phyloP scores from a whole-genome alignment of 805 yeast species.

The Debaryomyces maramus region DNA sequence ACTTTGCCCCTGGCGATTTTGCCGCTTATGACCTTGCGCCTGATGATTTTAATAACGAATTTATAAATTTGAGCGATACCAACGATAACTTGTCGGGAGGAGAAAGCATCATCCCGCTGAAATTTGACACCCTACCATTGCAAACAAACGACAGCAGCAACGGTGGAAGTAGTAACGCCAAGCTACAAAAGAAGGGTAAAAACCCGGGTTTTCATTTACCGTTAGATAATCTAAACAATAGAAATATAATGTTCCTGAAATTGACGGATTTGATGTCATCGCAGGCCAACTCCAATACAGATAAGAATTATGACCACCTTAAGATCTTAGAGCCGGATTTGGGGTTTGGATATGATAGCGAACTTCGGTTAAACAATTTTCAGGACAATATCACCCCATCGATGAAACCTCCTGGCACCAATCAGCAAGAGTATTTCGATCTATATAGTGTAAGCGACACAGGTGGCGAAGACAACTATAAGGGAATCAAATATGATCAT shows the following conservation, averaged over 20 bases:
- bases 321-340: constrained; percentile 17
- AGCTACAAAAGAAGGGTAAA: constrained; percentile 3
- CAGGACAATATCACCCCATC: constrained; percentile 27
- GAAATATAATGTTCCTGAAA: constrained; percentile 8
- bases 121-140: neutral
- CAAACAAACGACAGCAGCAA: neutral
- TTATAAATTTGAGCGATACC: neutral
- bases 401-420: constrained; percentile 32
- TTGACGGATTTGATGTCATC: constrained; percentile 13
- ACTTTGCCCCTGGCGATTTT: neutral
- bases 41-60: neutral
- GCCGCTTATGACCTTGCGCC: neutral
- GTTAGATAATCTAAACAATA: constrained; percentile 21
- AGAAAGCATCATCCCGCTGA: neutral
- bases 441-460: constrained; percentile 1
- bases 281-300: constrained; percentile 19
- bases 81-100: neutral
- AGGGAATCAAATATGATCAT: neutral
- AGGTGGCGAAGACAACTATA: constrained; percentile 1
- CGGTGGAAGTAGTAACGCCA: neutral
- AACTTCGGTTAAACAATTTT: constrained; percentile 5
- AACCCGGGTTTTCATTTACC: constrained; percentile 30
- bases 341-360: constrained; percentile 10
- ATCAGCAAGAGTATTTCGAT: constrained; percentile 15
- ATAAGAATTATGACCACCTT: constrained; percentile 14